Base-by-base conservation (phyloP, 2,329 filamentous ascomycete species). In the Dactylellina sp. region DNA sequence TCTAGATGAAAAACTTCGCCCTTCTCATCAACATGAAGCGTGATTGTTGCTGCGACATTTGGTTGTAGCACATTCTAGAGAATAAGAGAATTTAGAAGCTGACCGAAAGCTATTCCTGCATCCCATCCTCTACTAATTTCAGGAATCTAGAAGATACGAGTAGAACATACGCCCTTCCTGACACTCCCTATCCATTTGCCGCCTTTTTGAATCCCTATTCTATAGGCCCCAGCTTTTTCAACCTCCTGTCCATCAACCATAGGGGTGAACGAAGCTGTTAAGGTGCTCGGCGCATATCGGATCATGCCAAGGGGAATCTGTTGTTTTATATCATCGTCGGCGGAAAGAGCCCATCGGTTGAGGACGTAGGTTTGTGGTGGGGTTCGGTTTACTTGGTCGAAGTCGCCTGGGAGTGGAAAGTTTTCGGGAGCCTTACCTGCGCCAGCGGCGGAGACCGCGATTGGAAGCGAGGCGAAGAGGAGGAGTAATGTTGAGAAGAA, bases 1-100 rank as follows among this genome's bases (percentile, higher is more conserved):
- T 75, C 64, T 20, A 65, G 40, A 11, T 75, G 62, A 37, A 63
- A 70, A 22, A 75, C 55, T 16, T 75, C 71, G 42, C 63, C 71
- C 16, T 52, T 11, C 39, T 70, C 71, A 22, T 75, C 71, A 12
- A 75, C 49, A 50, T 70, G 71, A 7, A 75, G 63, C 9, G 71
- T 70, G n/a, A 70, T 50, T 11, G 62, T 70, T 16, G 50, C 32
- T n/a, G 47, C 49, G 6, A 49, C 37, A 46, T 63, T 55, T 14
- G 62, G 46, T 24, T 50, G 63, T 28, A 75, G 49, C 12, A 68
- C 32, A 40, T 68, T 63, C 71, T 75, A 35, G 14, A 25, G 18
- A 32, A 18, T n/a, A 25, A 18, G 24, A 3, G 4, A 14, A 40
- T 12, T n/a, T 16, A 40, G 9, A 12, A 40, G 4, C 14, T 16